These are phyloP conservation scores for Ogataea neopini DNA, from an alignment of 805 yeast genomes.

Conservation along the genomic window DNA sequence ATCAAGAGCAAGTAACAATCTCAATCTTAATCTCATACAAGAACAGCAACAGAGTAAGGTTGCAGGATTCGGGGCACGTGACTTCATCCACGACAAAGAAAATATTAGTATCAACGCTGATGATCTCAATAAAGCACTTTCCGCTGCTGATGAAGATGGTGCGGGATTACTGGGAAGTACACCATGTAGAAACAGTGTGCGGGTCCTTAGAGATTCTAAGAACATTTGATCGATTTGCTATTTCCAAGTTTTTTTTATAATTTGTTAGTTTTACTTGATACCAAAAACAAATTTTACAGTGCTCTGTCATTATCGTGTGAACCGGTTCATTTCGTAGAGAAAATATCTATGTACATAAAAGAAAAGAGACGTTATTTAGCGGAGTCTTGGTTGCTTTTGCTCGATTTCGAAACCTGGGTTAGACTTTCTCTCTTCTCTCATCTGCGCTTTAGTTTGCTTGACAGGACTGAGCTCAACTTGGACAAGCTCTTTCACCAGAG, in stretches of 20 bases:
- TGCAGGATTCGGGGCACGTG: constrained; percentile 2
- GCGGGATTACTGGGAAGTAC: constrained; percentile 7
- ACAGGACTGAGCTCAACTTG: constrained; percentile 71
- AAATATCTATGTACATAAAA: constrained; percentile 5
- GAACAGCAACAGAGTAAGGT: constrained; percentile 1
- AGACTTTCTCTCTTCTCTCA: constrained; percentile 56
- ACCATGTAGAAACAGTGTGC: constrained; percentile 3
- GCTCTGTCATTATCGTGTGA: neutral
- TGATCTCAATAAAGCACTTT: constrained; percentile 32
- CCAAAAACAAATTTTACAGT: constrained; percentile 1
- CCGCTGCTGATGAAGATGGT: constrained; percentile 17
- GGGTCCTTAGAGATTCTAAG: neutral
- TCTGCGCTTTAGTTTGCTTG: constrained; percentile 49
- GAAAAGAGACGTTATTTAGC: neutral
- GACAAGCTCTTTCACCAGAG: constrained; percentile 82
- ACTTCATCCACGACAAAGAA: constrained; percentile 13
- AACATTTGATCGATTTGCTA: neutral
- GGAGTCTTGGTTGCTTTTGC: constrained; percentile 22
- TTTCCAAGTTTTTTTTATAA: no score
- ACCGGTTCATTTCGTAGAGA: constrained; percentile 2
- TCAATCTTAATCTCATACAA: constrained; percentile 7
- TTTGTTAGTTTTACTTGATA: neutral
- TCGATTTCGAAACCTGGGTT: constrained; percentile 65
- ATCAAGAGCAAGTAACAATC: constrained; percentile 10
- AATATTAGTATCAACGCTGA: constrained; percentile 32